phyloP scores from a whole-genome alignment of 2,329 filamentous ascomycete species.

The Penicillium sp. region DNA sequence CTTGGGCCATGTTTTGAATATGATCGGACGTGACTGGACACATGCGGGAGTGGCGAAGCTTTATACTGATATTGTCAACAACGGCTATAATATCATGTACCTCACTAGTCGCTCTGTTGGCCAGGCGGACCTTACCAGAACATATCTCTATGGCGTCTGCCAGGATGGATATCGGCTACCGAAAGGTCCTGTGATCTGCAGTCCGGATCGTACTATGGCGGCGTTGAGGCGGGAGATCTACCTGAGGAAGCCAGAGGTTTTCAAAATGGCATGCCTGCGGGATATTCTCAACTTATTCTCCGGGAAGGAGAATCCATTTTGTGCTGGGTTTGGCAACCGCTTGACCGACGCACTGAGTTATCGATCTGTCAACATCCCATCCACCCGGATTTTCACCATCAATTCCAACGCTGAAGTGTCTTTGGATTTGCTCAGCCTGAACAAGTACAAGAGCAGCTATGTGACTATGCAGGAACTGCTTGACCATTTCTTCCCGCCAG shows the following conservation, averaged over 20 bases:
- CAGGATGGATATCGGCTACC: slow-evolving; percentile 86
- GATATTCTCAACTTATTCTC: slow-evolving; percentile 90
- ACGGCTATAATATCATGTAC: slow-evolving; percentile 99
- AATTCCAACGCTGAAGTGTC: slow-evolving; percentile 96
- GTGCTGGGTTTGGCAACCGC: slow-evolving; percentile 94
- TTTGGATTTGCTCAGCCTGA: slow-evolving; percentile 81
- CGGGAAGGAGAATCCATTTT: slow-evolving; percentile 76
- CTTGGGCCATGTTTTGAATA: slow-evolving; percentile 88
- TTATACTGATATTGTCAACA: slow-evolving; percentile 90
- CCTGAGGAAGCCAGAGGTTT: slow-evolving; percentile 92
- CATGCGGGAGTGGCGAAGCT: slow-evolving; percentile 95
- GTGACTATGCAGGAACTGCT: slow-evolving; percentile 96
- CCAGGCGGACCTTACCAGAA: slow-evolving; percentile 83
- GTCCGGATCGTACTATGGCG: slow-evolving; percentile 90
- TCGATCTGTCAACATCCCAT: slow-evolving; percentile 90
- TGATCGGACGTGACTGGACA: slow-evolving; percentile 97
- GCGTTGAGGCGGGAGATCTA: slow-evolving; percentile 90
- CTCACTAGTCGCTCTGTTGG: slow-evolving; percentile 91
- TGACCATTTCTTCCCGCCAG: slow-evolving; percentile 95
- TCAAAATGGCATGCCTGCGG: slow-evolving; percentile 97
- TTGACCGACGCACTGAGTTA: slow-evolving; percentile 96
- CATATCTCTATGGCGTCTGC: slow-evolving; percentile 82
- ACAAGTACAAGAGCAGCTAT: slow-evolving; percentile 94
- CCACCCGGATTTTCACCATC: slow-evolving; percentile 94
- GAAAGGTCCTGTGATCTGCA: slow-evolving; percentile 89